Percentiles rank a stretch among this genome's conserved stretches.
These are phyloP conservation scores for Starmera dryadoides DNA, from an alignment of 805 yeast species.

Conservation along the genomic window DNA sequence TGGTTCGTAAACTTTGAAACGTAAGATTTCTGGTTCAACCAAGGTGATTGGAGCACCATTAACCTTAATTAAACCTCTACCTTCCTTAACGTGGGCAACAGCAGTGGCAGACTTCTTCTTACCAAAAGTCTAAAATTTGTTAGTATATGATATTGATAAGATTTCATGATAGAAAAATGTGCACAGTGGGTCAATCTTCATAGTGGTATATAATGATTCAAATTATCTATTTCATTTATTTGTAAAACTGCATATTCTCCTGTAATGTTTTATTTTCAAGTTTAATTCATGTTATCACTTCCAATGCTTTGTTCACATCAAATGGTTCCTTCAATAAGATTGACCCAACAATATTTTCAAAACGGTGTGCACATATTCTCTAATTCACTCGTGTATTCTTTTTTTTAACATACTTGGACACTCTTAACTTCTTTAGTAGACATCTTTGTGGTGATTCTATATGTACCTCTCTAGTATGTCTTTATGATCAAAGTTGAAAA, in stretches of 20 bases:
- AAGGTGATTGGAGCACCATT: slow-evolving; percentile 99
- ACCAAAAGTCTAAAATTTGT: slow-evolving; percentile 82
- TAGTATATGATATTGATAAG: slow-evolving; percentile 12
- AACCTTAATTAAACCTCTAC: slow-evolving; percentile 98
- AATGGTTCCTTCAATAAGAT: too few relatives aligned
- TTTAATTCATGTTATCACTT: too few relatives aligned
- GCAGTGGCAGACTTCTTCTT: slow-evolving; percentile 99
- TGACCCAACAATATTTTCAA: too few relatives aligned
- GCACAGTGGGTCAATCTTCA: too few relatives aligned
- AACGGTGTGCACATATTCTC: neutral
- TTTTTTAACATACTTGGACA: slow-evolving; percentile 67
- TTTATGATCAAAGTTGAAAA: neutral
- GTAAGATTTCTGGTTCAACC: slow-evolving; percentile 97
- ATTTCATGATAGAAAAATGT: too few relatives aligned
- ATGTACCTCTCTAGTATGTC: slow-evolving; percentile 1
- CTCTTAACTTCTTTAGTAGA: slow-evolving; percentile 62
- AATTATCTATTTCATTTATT: too few relatives aligned
- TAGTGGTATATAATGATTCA: too few relatives aligned
- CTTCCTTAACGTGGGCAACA: slow-evolving; percentile 99
- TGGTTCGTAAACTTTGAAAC: slow-evolving; percentile 99
- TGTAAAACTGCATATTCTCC: too few relatives aligned
- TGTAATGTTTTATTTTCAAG: too few relatives aligned
- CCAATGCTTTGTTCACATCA: too few relatives aligned
- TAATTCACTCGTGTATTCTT: neutral
- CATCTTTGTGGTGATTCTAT: slow-evolving; percentile 35